Evolutionary conservation across 2,329 filamentous ascomycete species (phyloP).

Genomic region (Aureobasidium melanogenum): DNA sequence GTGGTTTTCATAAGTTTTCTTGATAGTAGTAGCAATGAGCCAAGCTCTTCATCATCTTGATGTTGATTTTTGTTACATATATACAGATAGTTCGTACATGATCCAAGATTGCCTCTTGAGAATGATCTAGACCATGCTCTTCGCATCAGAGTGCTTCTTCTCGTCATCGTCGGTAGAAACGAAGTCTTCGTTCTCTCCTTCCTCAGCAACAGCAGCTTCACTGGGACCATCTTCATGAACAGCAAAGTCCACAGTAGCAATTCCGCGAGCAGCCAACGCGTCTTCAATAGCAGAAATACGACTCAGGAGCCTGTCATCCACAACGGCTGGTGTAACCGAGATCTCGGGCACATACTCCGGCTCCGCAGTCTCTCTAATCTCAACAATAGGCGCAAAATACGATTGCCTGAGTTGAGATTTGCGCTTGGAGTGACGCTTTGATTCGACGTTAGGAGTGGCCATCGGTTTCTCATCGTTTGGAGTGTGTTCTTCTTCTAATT

Average conservation of each 20-base stretch:
- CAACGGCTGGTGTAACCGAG: background rate
- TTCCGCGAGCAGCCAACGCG: background rate
- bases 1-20: too few species aligned
- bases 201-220: background rate
- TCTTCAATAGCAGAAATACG: slow-evolving; percentile 2
- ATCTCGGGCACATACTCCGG: background rate
- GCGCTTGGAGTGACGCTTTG: background rate
- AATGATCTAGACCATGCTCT: slow-evolving; percentile 7
- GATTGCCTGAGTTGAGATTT: background rate
- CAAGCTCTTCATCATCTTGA: too few species aligned
- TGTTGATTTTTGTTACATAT: too few species aligned
- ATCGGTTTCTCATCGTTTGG: background rate
- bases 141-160: background rate
- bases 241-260: slow-evolving; percentile 6
- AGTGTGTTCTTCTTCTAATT: background rate
- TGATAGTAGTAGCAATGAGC: too few species aligned
- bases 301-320: slow-evolving; percentile 4
- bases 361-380: background rate
- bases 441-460: background rate
- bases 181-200: background rate
- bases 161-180: background rate
- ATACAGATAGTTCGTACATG: too few species aligned
- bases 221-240: background rate
- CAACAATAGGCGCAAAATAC: background rate
- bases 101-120: too few species aligned